Conservation (phyloP, 129 eudicot species). For the Kitagawia praeruptora region DNA sequence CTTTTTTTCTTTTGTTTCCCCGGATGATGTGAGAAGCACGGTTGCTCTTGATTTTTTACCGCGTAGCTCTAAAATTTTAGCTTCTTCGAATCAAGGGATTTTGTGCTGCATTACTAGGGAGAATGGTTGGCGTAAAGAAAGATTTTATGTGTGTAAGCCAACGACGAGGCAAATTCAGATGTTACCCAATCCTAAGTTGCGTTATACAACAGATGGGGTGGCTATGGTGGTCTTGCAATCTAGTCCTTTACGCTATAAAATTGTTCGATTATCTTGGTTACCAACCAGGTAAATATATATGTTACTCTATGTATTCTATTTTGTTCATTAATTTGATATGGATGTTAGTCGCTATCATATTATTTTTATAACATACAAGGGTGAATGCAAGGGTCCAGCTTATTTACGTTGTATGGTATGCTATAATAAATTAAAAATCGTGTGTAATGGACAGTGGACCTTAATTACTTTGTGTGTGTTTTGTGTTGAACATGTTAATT, state of each 20-base stretch:
- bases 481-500: neutral
- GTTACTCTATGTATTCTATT: neutral
- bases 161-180: neutral
- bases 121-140: neutral
- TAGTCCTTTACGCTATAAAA: neutral
- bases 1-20: no score
- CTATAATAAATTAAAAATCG: no score
- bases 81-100: neutral
- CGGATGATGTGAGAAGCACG: neutral
- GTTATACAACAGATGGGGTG: neutral
- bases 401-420: no score
- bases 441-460: no score
- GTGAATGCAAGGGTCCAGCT: no score
- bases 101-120: neutral
- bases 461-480: neutral
- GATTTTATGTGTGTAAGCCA: constrained; percentile 9
- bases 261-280: neutral
- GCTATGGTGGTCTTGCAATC: neutral
- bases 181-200: constrained; percentile 7
- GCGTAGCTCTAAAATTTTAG: neutral
- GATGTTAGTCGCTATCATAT: no score
- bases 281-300: neutral
- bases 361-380: no score
- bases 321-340: neutral
- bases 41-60: neutral